Evolutionary conservation across 257 asterid genomes (phyloP), one percentile per base, ranked within the genome.

Genomic region (Gentiana straminea): DNA sequence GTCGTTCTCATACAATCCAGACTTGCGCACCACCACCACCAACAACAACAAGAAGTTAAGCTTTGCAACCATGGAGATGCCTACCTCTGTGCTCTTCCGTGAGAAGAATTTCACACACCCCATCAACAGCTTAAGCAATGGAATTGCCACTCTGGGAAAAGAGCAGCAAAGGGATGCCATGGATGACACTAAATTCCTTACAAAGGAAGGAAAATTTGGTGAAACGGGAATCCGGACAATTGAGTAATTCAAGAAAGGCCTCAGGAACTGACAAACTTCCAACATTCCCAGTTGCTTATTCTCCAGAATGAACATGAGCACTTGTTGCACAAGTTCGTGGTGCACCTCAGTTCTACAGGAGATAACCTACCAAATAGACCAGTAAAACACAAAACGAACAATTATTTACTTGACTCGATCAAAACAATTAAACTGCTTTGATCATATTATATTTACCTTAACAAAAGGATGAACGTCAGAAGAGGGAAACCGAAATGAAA

Each of bases 391-490:
- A 37, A 52, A 12, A 11, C 15, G 32, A 59, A 41, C 2, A 44
- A 37, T 7, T 38, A 61, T 3, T 51, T 41, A 39, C 52, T 8
- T 8, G 15, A 12, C 32, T 10, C 8, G n/a, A n/a, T 37, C 52
- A 51, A 59, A 13, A 39, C 3, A 15, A 37, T 3, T 41, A 13
- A 24, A 4, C 5, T 44, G 33, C 32, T 53, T 7, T 59, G 8
- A 46, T 47, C 37, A 35, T 24, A 47, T 57, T 24, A 24, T 24
- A 24, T 24, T 24, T 52, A 59, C 69, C 74, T 69, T 92, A 59
- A 92, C 86, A 43, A 88, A 88, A 0, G 97, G 97, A 64, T 92
- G 98, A 73, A 61, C 70, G 48, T 80, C 89, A 1, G 89, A 69
- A 8, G 85, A 65, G 38, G 50, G 13, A 57, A 76, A 84, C 51